phyloP scores from a whole-genome alignment of 192 early-diverging fungal species.

The Gamsiella multidivaricata region DNA sequence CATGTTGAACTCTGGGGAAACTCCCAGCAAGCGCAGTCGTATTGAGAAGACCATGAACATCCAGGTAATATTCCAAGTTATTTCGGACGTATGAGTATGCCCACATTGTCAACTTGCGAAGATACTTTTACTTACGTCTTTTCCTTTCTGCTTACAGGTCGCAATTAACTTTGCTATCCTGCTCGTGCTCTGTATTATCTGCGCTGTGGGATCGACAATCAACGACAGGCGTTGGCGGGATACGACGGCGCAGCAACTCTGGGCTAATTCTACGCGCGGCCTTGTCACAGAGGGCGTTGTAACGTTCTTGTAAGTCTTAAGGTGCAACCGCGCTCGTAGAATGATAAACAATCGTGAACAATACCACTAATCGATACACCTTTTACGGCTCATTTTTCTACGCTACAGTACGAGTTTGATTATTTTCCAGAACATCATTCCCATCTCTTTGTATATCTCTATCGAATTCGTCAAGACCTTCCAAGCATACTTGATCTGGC shows the following conservation, averaged over 20 bases:
- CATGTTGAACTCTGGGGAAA: slow-evolving; percentile 88
- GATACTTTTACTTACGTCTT: slow-evolving; percentile 12
- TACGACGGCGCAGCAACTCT: slow-evolving; percentile 17
- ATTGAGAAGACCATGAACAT: slow-evolving; percentile 90
- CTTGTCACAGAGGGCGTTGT: slow-evolving; percentile 29
- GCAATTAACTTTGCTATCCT: slow-evolving; percentile 56
- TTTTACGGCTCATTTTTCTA: too few species aligned
- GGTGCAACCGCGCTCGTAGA: background rate
- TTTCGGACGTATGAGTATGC: too few species aligned
- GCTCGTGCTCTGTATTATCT: slow-evolving; percentile 52
- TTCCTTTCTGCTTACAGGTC: slow-evolving; percentile 30
- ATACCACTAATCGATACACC: too few species aligned
- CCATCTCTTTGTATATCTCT: slow-evolving; percentile 94
- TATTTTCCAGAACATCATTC: slow-evolving; percentile 96
- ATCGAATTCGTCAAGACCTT: slow-evolving; percentile 93
- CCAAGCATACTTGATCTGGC: slow-evolving; percentile 91
- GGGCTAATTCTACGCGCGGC: slow-evolving; percentile 12
- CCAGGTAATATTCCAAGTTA: slow-evolving; percentile 65
- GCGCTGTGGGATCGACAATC: slow-evolving; percentile 51
- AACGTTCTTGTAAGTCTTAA: slow-evolving; percentile 58
- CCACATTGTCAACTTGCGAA: too few species aligned
- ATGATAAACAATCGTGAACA: too few species aligned
- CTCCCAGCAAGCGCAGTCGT: slow-evolving; percentile 89
- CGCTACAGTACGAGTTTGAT: slow-evolving; percentile 78
- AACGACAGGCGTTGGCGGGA: slow-evolving; percentile 15